Conservation (phyloP, 2,329 filamentous ascomycete genomes). For the Cladosporium velox region DNA sequence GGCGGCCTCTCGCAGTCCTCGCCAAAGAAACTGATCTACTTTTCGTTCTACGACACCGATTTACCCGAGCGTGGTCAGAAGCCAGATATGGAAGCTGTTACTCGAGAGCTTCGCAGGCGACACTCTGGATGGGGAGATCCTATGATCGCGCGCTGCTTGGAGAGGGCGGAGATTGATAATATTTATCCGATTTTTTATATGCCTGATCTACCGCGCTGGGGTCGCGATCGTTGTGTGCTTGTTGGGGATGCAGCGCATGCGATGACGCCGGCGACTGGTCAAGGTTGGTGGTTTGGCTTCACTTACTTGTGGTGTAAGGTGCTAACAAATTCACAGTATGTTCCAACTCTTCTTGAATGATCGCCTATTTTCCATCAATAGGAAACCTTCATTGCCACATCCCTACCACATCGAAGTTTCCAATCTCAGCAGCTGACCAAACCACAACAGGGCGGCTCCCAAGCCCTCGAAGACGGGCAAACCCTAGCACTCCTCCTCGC, state of each 20-base stretch:
- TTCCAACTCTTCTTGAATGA: neutral
- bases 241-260: conserved; percentile 45
- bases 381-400: neutral
- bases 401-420: neutral
- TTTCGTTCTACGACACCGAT: conserved; percentile 19
- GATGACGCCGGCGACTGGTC: conserved; percentile 37
- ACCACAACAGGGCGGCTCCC: neutral
- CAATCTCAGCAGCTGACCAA: neutral
- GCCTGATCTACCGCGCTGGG: conserved; percentile 47
- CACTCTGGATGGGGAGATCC: conserved; percentile 52
- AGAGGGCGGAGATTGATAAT: conserved; percentile 41
- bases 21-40: conserved; percentile 22
- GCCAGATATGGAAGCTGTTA: conserved; percentile 28
- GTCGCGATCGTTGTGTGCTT: conserved; percentile 32
- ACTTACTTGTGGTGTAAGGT: neutral
- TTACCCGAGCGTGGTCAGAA: conserved; percentile 6
- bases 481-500: conserved; percentile 37
- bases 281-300: neutral
- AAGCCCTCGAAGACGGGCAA: conserved; percentile 12
- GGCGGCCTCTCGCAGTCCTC: conserved; percentile 27
- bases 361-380: neutral
- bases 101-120: conserved; percentile 42
- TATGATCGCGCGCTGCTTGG: conserved; percentile 36
- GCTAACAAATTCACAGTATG: neutral
- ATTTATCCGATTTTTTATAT: conserved; percentile 46